Percentiles rank a stretch among this genome's conserved stretches.
Conservation (phyloP, 148 eudicot genomes). For the Drosera capensis region DNA sequence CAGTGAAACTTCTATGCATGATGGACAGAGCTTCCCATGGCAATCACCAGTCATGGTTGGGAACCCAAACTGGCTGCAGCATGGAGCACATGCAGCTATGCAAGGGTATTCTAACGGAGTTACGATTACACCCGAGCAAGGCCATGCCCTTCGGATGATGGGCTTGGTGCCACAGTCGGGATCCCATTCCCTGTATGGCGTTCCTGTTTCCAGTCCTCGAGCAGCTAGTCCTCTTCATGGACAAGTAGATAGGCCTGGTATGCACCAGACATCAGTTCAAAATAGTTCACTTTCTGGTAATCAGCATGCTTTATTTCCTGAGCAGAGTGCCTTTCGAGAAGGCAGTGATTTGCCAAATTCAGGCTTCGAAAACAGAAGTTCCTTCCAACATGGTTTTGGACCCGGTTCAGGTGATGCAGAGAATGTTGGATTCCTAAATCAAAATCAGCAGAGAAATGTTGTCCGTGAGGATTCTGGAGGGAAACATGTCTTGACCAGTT, state of each 20-base stretch:
- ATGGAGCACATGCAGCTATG: constrained; percentile 16
- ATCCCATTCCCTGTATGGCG: constrained; percentile 25
- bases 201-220: constrained; percentile 20
- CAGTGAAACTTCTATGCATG: constrained; percentile 19
- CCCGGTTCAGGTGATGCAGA: constrained; percentile 7
- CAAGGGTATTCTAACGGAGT: constrained; percentile 31
- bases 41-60: constrained; percentile 19
- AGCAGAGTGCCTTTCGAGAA: constrained; percentile 12
- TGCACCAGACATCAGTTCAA: constrained; percentile 10
- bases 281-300: constrained; percentile 11
- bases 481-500: constrained; percentile 20
- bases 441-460: constrained; percentile 12
- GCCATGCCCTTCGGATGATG: constrained; percentile 9
- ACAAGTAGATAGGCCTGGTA: constrained; percentile 14
- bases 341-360: constrained; percentile 13
- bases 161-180: constrained; percentile 17
- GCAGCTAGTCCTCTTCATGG: constrained; percentile 12
- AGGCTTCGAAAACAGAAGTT: constrained; percentile 15
- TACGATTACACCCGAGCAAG: constrained; percentile 15
- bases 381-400: constrained; percentile 15
- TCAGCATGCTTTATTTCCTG: constrained; percentile 14
- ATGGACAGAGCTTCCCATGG: constrained; percentile 5
- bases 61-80: constrained; percentile 28
- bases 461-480: constrained; percentile 9
- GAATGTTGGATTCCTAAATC: constrained; percentile 8